Base-by-base conservation (phyloP, 2,329 filamentous ascomycete genomes). In the Capronia coronata region DNA sequence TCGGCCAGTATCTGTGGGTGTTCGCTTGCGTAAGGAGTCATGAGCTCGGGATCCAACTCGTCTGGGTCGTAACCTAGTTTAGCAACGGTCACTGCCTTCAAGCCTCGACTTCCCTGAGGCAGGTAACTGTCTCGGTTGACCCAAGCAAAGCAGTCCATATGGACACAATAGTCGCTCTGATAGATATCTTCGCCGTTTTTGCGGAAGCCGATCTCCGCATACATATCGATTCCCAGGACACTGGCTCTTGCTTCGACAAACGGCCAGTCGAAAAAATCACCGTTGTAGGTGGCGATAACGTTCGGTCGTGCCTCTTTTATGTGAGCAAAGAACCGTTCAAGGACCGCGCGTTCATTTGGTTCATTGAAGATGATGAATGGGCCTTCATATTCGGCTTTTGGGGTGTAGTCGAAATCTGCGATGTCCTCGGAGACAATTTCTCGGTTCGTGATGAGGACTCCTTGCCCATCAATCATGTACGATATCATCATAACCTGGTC, bases 401-500 rank as follows among this genome's bases (percentile, higher is more conserved):
- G 94, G 0, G 93, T 98, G 67, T 98, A 98, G 63, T 98, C 94
- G 63, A 98, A 98, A 66, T 98, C 93, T 49, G 84, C 78, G 65
- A 98, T 98, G 63, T 98, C 90, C 67, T 98, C 91, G 0, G 91
- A 95, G 8, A 98, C 89, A 53, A 98, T 94, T 65, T 97, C 90
- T 62, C 94, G 82, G 65, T 98, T 98, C 3, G 93, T 98, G 68
- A 98, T 97, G 29, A 98, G 75, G 61, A 97, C 98, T 3, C 93
- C 93, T 69, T 95, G 90, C 0, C 93, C 94, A 61, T 98, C 93
- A 62, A 98, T 97, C 94, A 98, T 98, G 73, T 98, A 98, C 25
- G 94, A 98, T 67, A 98, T 91, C 93, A 98, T 98, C 90, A 98
- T 98, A 64, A 98, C 85, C 66, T 95, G 91, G 70, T 98, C 93